Conservation (phyloP, 1,284 basidiomycete species). For the Pseudomicrostroma phylloplanum region DNA sequence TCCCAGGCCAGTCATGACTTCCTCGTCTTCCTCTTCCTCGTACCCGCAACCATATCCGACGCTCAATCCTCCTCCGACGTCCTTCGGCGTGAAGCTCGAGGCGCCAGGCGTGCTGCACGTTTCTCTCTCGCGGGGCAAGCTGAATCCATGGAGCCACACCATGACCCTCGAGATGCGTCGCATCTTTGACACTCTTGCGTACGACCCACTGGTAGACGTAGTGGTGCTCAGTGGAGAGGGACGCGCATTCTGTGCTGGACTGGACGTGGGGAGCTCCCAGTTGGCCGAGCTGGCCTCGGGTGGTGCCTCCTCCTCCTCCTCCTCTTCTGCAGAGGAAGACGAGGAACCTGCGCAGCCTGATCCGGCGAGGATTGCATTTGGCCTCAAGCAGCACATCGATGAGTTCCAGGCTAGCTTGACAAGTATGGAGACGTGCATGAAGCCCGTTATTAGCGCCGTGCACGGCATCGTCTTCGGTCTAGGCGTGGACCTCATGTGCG, state of each 20-base stretch:
- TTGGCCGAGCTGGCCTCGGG: constrained; percentile 11
- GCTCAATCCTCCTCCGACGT: neutral
- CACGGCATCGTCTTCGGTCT: constrained; percentile 73
- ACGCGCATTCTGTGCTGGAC: constrained; percentile 47
- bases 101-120: neutral
- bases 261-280: constrained; percentile 24
- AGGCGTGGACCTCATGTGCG: constrained; percentile 66
- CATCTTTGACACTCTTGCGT: constrained; percentile 34
- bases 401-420: constrained; percentile 48
- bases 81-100: neutral
- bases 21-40: neutral
- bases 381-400: constrained; percentile 36
- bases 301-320: too few species aligned
- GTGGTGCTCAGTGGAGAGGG: constrained; percentile 46
- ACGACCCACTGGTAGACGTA: constrained; percentile 38
- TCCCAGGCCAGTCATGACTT: too few species aligned
- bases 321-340: neutral
- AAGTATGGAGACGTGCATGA: constrained; percentile 60
- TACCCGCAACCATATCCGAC: neutral
- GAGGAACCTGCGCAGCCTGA: constrained; percentile 21
- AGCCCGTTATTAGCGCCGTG: constrained; percentile 78
- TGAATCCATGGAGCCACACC: constrained; percentile 5
- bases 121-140: neutral
- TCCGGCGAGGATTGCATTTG: constrained; percentile 36
- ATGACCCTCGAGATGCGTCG: constrained; percentile 42